phyloP scores from a whole-genome alignment of 225 moss, liverwort and hornwort species.

The Pseudisothecium myosuroides region DNA sequence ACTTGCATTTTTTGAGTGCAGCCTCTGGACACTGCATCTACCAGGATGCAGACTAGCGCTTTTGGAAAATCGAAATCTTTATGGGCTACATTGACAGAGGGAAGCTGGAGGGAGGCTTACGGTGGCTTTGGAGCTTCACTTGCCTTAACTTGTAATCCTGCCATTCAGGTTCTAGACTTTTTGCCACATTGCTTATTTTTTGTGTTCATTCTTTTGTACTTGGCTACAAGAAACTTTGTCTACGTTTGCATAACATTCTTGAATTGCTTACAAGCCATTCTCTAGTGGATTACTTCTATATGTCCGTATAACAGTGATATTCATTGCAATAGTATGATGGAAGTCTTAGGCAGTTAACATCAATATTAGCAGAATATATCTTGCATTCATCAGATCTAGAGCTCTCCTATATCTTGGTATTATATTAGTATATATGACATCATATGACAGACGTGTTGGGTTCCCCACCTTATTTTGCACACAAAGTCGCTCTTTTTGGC shows the following conservation, averaged over 20 bases:
- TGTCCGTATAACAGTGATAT: not conserved
- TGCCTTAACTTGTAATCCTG: slow-evolving; percentile 74
- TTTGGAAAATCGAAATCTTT: slow-evolving; percentile 84
- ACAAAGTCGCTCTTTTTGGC: not conserved
- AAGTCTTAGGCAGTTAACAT: not conserved
- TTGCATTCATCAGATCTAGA: not conserved
- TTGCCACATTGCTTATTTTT: not conserved
- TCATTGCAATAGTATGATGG: not conserved
- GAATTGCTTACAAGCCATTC: not conserved
- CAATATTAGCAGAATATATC: not conserved
- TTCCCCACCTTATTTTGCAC: not conserved
- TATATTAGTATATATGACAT: not conserved
- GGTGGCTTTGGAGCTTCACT: slow-evolving; percentile 85
- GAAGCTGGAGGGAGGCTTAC: slow-evolving; percentile 62
- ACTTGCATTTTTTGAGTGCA: slow-evolving; percentile 13
- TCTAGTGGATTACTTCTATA: too few relatives aligned
- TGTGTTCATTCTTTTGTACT: not conserved
- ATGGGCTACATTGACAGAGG: slow-evolving; percentile 52
- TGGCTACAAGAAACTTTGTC: not conserved
- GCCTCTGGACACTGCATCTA: slow-evolving; percentile 91
- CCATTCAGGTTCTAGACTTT: slow-evolving; percentile 68
- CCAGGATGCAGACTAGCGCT: slow-evolving; percentile 87
- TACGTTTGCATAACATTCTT: not conserved
- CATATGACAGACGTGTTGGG: not conserved
- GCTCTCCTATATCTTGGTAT: not conserved